These are phyloP conservation scores for Alternaria gaisen DNA, from an alignment of 2,329 filamentous ascomycete genomes.

Conservation along the genomic window DNA sequence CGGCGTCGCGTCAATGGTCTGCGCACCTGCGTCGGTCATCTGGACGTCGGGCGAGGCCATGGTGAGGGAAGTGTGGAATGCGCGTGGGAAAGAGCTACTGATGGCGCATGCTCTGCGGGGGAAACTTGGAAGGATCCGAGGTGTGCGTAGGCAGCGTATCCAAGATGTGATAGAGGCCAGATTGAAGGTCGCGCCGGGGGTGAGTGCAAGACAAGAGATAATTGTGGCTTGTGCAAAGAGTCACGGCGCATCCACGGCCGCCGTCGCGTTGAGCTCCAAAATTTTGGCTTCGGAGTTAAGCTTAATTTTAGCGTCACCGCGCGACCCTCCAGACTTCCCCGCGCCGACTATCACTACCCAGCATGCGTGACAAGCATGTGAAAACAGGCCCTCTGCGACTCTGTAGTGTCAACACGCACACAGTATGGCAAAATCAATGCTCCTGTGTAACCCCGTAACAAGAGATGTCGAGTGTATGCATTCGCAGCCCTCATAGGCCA, in stretches of 20 bases:
- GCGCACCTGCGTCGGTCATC: constrained; percentile 22
- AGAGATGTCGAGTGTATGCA: neutral
- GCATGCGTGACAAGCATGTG: neutral
- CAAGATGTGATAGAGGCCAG: constrained; percentile 30
- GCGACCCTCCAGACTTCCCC: constrained; percentile 7
- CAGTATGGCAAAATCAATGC: neutral
- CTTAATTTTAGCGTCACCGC: constrained; percentile 43
- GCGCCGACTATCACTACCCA: constrained; percentile 3
- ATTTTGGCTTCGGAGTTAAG: constrained; percentile 38
- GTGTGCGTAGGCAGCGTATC: constrained; percentile 34
- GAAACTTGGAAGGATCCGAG: constrained; percentile 20
- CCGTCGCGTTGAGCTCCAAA: constrained; percentile 34
- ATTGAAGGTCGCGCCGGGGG: constrained; percentile 11
- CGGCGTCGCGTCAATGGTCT: constrained; percentile 41
- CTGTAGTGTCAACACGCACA: too few relatives aligned
- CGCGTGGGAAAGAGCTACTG: constrained; percentile 37
- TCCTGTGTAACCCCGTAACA: neutral
- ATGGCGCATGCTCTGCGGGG: constrained; percentile 34
- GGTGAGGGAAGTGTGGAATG: constrained; percentile 24
- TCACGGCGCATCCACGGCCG: neutral
- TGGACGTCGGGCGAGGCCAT: constrained; percentile 28
- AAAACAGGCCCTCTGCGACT: neutral
- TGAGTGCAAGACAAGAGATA: neutral
- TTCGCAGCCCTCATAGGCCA: constrained; percentile 15
- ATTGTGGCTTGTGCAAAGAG: constrained; percentile 6